A percentile compares a stretch with the other conserved stretches of the same genome.
phyloP scores from a whole-genome alignment of 495 filamentous ascomycete species.

The Trichoderma asperelloides region DNA sequence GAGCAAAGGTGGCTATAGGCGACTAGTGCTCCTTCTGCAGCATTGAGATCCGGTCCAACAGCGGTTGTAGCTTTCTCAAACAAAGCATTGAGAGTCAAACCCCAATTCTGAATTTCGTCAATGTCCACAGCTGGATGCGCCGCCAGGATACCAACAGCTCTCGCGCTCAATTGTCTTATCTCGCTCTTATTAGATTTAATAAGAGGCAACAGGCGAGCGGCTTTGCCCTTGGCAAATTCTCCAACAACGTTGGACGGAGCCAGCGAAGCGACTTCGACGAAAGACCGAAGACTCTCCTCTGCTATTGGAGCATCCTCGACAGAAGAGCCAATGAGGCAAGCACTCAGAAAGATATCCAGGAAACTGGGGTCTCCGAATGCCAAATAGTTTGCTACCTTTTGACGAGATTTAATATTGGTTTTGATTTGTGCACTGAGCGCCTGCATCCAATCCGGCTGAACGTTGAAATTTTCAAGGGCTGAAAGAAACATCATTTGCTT shows the following conservation, averaged over 20 bases:
- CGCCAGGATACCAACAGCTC: constrained; percentile 68
- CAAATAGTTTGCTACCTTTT: constrained; percentile 42
- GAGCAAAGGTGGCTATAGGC: constrained; percentile 23
- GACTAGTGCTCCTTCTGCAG: constrained; percentile 27
- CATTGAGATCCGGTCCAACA: constrained; percentile 27
- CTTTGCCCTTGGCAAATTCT: constrained; percentile 33
- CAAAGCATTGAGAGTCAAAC: constrained; percentile 12
- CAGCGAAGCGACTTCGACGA: constrained; percentile 61
- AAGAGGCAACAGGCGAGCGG: constrained; percentile 43
- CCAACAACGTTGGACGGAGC: constrained; percentile 43
- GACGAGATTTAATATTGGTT: constrained; percentile 52
- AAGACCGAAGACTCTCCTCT: constrained; percentile 16
- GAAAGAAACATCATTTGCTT: constrained; percentile 65
- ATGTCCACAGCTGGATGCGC: constrained; percentile 46
- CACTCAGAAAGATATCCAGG: constrained; percentile 21
- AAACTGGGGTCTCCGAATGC: constrained; percentile 17
- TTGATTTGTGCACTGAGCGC: constrained; percentile 62
- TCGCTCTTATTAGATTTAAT: constrained; percentile 61
- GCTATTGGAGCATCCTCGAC: constrained; percentile 47
- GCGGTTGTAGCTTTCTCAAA: constrained; percentile 19
- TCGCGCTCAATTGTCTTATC: constrained; percentile 52
- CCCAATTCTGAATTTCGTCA: constrained; percentile 15
- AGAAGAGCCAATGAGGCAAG: constrained; percentile 25
- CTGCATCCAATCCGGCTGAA: constrained; percentile 79
- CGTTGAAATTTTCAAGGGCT: constrained; percentile 51